Conservation (phyloP, 2,329 filamentous ascomycete genomes). For the Exophiala oligosperma region DNA sequence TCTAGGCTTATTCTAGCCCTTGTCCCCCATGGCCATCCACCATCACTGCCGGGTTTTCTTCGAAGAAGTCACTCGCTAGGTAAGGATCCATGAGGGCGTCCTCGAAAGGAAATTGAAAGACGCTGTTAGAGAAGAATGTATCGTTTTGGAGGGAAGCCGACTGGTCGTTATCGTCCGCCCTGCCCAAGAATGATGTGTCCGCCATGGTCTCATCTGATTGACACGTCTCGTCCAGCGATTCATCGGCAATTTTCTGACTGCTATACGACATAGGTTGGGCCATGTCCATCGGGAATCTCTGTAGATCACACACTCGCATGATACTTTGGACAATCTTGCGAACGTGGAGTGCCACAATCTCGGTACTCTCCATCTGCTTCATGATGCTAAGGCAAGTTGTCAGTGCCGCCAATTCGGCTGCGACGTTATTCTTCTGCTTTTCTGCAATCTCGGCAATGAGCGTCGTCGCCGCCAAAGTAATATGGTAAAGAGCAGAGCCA, state of each 20-base stretch:
- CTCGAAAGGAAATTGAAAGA: not conserved
- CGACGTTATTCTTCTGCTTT: not conserved
- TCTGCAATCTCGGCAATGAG: constrained; percentile 11
- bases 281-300: not conserved
- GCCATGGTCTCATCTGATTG: too few relatives aligned
- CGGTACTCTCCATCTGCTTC: constrained; percentile 13
- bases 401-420: constrained; percentile 6
- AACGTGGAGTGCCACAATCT: constrained; percentile 10
- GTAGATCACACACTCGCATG: constrained; percentile 13
- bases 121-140: not conserved
- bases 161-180: too few relatives aligned
- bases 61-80: not conserved
- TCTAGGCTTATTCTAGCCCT: too few relatives aligned
- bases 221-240: too few relatives aligned
- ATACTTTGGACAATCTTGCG: constrained; percentile 15
- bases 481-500: constrained; percentile 12
- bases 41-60: too few relatives aligned
- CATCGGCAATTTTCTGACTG: too few relatives aligned
- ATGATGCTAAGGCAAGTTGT: constrained; percentile 8
- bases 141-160: too few relatives aligned
- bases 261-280: too few relatives aligned
- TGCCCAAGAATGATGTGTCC: too few relatives aligned
- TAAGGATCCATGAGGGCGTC: not conserved
- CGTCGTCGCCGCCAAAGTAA: constrained; percentile 14
- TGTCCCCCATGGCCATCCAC: too few relatives aligned